Evolutionary conservation across 2,329 filamentous ascomycete genomes (phyloP), one percentile per base, ranked within the genome.

Genomic region (Colletotrichum paranaense): DNA sequence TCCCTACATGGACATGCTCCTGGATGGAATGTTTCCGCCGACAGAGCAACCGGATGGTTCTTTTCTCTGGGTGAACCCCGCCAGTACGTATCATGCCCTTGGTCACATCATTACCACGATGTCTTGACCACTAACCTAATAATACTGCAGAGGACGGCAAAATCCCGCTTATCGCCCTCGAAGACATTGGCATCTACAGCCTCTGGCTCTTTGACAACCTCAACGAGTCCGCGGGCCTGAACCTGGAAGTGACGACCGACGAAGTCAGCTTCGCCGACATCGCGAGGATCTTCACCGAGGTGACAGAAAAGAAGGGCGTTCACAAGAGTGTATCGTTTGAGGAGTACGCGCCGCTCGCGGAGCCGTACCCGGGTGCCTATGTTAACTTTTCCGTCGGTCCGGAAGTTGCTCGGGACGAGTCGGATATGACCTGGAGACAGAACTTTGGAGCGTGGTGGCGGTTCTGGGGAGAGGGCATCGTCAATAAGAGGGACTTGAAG

Each of bases 401-500:
- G 2, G 65, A 71, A 22, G 75, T 49, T 4, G 30, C 69, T 5
- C 68, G 73, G 2, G 76, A 75, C 12, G 75, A 78, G 56, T 70
- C 75, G 1, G 72, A 74, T n/a, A 72, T 67, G 67, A 74, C 62
- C 4, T 73, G 71, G 52, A 28, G 53, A 12, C 14, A 28, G 14
- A 57, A 57, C 28, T 57, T 57, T 19, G 7, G 24, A 7, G 55
- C 55, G 4, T 57, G 12, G 24, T 57, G 55, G 55, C 24, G 28
- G 14, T 57, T 30, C 16, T 57, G 55, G 55, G 55, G 55, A 19
- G 55, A 28, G 24, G 55, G 55, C 5, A 57, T 57, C 19, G 28
- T 30, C 7, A 19, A 28, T 19, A 11, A 16, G 68, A 81, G 87
- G 59, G 84, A 90, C 75, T 88, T 88, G 75, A 78, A 75, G 12